phyloP scores from a whole-genome alignment of 768 basidiomycete species.

The Wakefieldia striispora region DNA sequence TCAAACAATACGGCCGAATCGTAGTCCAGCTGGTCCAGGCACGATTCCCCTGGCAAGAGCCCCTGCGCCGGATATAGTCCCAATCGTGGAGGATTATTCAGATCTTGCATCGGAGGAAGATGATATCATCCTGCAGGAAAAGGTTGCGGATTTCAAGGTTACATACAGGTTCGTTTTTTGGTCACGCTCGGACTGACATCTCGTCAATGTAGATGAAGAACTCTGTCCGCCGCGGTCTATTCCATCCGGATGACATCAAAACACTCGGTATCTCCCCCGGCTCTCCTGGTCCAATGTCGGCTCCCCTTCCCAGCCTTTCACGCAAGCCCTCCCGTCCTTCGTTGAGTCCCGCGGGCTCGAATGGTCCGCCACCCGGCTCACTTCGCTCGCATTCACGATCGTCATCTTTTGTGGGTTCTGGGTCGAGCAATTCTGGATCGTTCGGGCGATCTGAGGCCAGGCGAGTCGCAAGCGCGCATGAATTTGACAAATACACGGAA shows the following conservation, averaged over 20 bases:
- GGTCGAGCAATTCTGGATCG: constrained; percentile 45
- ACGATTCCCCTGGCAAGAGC: constrained; percentile 56
- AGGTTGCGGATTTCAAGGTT: constrained; percentile 85
- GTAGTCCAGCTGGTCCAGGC: constrained; percentile 58
- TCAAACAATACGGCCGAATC: constrained; percentile 73
- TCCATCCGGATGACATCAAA: constrained; percentile 89
- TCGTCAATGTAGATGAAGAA: constrained; percentile 57
- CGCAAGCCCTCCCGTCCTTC: constrained; percentile 54
- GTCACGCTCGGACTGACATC: background rate
- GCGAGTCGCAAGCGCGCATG: constrained; percentile 51
- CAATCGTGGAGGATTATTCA: constrained; percentile 89
- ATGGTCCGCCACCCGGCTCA: constrained; percentile 26
- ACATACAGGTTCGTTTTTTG: constrained; percentile 7
- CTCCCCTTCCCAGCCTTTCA: constrained; percentile 58
- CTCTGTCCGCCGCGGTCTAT: constrained; percentile 67
- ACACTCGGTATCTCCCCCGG: constrained; percentile 54
- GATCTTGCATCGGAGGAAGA: constrained; percentile 83
- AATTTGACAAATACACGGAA: constrained; percentile 85
- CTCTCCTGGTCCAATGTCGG: constrained; percentile 61
- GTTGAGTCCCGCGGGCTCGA: constrained; percentile 43
- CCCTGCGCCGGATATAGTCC: constrained; percentile 58
- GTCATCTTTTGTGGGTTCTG: constrained; percentile 49
- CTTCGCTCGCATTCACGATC: constrained; percentile 54
- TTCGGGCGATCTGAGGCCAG: constrained; percentile 66
- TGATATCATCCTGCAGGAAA: constrained; percentile 64